Evolutionary conservation across 192 early-diverging fungal genomes (phyloP).

Genomic region (Podila epicladia): DNA sequence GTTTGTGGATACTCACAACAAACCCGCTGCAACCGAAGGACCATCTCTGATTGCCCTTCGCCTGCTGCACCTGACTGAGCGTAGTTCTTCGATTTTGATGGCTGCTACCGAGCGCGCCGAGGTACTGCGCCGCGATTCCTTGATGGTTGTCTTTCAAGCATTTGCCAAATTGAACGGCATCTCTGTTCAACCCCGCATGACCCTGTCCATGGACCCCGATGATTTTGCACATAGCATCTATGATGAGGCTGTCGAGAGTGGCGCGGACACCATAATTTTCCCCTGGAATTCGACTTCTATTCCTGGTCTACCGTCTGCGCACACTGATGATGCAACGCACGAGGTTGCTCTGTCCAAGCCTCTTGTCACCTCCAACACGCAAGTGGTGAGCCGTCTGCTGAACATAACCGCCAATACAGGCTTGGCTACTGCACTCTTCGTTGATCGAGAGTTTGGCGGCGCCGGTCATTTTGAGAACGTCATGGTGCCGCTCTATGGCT

Average conservation of each 20-base stretch:
- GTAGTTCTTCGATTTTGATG: constrained; percentile 83
- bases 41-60: constrained; percentile 70
- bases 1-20: not conserved
- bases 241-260: constrained; percentile 62
- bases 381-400: constrained; percentile 25
- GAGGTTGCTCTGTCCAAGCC: constrained; percentile 17
- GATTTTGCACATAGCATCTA: constrained; percentile 78
- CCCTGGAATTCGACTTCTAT: constrained; percentile 64
- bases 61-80: constrained; percentile 81
- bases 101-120: constrained; percentile 68
- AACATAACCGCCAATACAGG: constrained; percentile 14
- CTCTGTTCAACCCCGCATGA: constrained; percentile 67
- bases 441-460: constrained; percentile 47
- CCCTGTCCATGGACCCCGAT: constrained; percentile 61
- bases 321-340: constrained; percentile 9
- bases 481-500: constrained; percentile 47
- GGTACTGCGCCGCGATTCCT: constrained; percentile 73
- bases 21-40: constrained; percentile 1
- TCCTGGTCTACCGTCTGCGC: constrained; percentile 13
- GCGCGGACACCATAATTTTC: constrained; percentile 74
- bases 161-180: constrained; percentile 83
- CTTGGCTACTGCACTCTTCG: constrained; percentile 28
- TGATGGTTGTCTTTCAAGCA: constrained; percentile 84
- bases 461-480: constrained; percentile 33
- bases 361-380: constrained; percentile 31